These are phyloP conservation scores for Bombardia bombarda DNA, from an alignment of 495 filamentous ascomycete species.

Conservation along the genomic window DNA sequence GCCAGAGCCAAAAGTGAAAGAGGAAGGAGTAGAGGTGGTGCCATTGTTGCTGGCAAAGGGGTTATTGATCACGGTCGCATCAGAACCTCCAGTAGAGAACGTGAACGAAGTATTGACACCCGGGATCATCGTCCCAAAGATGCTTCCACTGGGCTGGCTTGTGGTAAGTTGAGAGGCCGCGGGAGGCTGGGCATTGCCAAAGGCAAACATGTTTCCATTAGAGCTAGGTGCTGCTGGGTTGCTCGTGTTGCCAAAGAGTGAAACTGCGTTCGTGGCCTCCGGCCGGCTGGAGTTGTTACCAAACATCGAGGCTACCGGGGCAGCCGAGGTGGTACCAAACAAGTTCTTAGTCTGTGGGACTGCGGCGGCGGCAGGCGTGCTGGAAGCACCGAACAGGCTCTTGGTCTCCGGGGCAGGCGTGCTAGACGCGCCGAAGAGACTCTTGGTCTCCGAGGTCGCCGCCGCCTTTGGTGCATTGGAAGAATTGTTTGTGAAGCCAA, in stretches of 20 bases:
- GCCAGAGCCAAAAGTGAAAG: conserved; percentile 31
- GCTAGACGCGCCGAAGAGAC: conserved; percentile 12
- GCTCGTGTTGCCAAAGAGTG: conserved; percentile 2
- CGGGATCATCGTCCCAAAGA: conserved; percentile 16
- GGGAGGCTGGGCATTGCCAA: conserved; percentile 20
- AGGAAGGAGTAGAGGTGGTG: conserved; percentile 22
- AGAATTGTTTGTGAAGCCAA: conserved; percentile 10
- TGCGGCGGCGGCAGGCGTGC: not conserved
- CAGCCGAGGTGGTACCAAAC: conserved; percentile 7
- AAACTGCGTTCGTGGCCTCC: too few species aligned
- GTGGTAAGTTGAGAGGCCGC: conserved; percentile 19
- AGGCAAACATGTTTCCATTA: conserved; percentile 15
- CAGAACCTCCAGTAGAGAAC: conserved; percentile 27
- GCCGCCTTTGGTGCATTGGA: conserved; percentile 13
- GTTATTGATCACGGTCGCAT: conserved; percentile 28
- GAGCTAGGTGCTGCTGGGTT: conserved; percentile 9
- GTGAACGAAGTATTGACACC: conserved; percentile 31
- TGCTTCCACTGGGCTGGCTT: conserved; percentile 10
- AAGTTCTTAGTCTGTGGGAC: conserved; percentile 3
- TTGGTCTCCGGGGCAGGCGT: conserved; percentile 2
- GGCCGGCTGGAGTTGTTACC: conserved; percentile 8
- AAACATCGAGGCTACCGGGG: conserved; percentile 16
- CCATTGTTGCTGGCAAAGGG: conserved; percentile 26
- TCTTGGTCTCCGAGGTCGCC: conserved; percentile 13
- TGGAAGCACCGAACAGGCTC: conserved; percentile 3